phyloP scores from a whole-genome alignment of 2,329 filamentous ascomycete genomes.

The Chaetothyriales sp. region DNA sequence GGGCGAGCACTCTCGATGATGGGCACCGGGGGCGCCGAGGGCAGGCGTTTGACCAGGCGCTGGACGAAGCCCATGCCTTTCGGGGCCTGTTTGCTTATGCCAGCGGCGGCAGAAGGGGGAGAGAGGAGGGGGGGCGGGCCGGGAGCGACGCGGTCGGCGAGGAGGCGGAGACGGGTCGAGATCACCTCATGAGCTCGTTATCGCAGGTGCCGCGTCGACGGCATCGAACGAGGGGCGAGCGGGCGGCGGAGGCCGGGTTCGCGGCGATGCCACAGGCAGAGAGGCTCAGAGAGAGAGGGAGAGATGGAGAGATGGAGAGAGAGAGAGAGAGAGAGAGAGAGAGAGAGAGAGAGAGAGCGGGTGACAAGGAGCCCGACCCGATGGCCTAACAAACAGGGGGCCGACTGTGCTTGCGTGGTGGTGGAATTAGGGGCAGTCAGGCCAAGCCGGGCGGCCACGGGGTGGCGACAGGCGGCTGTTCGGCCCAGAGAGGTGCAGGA shows the following conservation, averaged over 20 bases:
- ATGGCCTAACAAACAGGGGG: background rate
- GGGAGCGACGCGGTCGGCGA: too few species aligned
- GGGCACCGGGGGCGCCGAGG: constrained; percentile 32
- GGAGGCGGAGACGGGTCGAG: background rate
- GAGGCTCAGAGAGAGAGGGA: too few species aligned
- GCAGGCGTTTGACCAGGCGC: constrained; percentile 39
- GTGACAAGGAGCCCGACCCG: background rate
- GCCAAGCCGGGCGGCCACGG: background rate
- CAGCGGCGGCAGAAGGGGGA: background rate
- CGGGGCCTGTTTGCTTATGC: constrained; percentile 5
- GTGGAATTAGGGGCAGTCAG: background rate
- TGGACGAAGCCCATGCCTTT: constrained; percentile 39
- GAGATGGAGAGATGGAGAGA: background rate
- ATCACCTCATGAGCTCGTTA: background rate
- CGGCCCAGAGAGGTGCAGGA: background rate
- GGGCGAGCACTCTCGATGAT: constrained; percentile 27
- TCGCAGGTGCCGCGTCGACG: background rate
- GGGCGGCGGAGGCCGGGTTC: background rate
- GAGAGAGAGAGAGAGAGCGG: background rate
- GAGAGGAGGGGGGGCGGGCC: too few species aligned
- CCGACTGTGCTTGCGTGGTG: background rate
- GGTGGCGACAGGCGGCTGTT: background rate
- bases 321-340: background rate
- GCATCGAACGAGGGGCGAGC: background rate
- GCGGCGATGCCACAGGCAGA: background rate